A percentile compares a stretch with the other conserved stretches of the same genome.
Conservation (phyloP, 495 filamentous ascomycete species). For the Elasticomyces elasticus region DNA sequence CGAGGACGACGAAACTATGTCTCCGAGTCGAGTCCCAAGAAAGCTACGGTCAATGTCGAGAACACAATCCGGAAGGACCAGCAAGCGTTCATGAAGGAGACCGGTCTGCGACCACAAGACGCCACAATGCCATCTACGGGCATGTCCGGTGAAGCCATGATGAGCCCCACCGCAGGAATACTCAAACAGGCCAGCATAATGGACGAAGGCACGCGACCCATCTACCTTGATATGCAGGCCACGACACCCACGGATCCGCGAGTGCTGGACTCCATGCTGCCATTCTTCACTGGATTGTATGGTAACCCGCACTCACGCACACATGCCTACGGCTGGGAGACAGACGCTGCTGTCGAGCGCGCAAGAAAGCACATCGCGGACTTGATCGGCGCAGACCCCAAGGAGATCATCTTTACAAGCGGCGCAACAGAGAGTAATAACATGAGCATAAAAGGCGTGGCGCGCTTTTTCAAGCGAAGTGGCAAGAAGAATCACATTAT, state of each 20-base stretch:
- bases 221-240: conserved; percentile 97
- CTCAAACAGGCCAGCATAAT: conserved; percentile 87
- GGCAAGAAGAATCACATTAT: conserved; percentile 98
- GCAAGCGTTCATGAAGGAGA: conserved; percentile 62
- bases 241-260: conserved; percentile 93
- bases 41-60: conserved; percentile 75
- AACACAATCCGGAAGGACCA: conserved; percentile 75
- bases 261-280: conserved; percentile 93
- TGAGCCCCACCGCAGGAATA: conserved; percentile 77
- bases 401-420: conserved; percentile 97
- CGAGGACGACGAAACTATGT: conserved; percentile 58
- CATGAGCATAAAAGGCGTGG: conserved; percentile 98
- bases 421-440: conserved; percentile 98
- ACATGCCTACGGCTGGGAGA: conserved; percentile 98
- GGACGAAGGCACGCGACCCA: conserved; percentile 87
- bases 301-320: conserved; percentile 97
- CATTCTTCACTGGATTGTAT: conserved; percentile 84
- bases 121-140: conserved; percentile 48
- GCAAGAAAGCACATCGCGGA: conserved; percentile 73
- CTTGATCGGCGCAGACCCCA: conserved; percentile 86
- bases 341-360: conserved; percentile 81
- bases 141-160: conserved; percentile 52
- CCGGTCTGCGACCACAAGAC: conserved; percentile 49
- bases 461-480: conserved; percentile 79
- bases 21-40: conserved; percentile 66